These are phyloP conservation scores for Rhodotorula sp. DNA, from an alignment of 1,284 basidiomycete genomes.

Conservation along the genomic window DNA sequence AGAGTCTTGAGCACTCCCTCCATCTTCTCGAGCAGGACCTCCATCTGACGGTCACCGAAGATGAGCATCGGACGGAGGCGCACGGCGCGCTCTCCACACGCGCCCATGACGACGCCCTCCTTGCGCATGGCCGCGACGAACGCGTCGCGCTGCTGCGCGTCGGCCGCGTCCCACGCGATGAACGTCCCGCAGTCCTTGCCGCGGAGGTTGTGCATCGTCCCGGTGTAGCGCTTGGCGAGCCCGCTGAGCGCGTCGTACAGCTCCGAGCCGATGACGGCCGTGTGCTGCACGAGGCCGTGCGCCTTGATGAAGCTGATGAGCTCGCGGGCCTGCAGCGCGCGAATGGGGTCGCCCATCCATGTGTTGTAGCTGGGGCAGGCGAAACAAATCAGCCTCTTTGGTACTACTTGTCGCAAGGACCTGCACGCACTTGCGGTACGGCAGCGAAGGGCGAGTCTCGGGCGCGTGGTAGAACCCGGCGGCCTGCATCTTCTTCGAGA, in stretches of 20 bases:
- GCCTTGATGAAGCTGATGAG: slow-evolving; percentile 56
- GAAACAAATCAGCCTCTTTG: background rate
- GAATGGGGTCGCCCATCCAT: slow-evolving; percentile 56
- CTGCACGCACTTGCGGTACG: slow-evolving; percentile 56
- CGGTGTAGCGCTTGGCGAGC: slow-evolving; percentile 42
- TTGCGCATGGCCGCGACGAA: slow-evolving; percentile 54
- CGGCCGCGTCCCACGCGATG: slow-evolving; percentile 56
- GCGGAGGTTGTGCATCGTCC: slow-evolving; percentile 46
- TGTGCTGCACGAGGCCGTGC: slow-evolving; percentile 45
- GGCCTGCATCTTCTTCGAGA: slow-evolving; percentile 56
- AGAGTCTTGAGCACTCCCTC: background rate
- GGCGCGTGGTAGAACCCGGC: slow-evolving; percentile 57
- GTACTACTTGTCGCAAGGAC: too few relatives aligned
- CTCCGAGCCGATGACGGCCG: slow-evolving; percentile 50
- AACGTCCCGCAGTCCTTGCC: slow-evolving; percentile 58
- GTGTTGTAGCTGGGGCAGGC: slow-evolving; percentile 44
- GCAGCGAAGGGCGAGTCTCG: slow-evolving; percentile 55
- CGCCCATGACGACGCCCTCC: slow-evolving; percentile 55
- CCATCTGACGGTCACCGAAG: slow-evolving; percentile 18
- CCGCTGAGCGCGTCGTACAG: slow-evolving; percentile 49
- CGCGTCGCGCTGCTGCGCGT: slow-evolving; percentile 51
- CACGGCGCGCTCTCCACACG: slow-evolving; percentile 50
- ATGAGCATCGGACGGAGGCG: slow-evolving; percentile 56
- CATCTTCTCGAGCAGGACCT: slow-evolving; percentile 8
- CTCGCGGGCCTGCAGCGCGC: slow-evolving; percentile 57